Conservation (phyloP, 2,329 filamentous ascomycete species). For the Fusarium compactum region DNA sequence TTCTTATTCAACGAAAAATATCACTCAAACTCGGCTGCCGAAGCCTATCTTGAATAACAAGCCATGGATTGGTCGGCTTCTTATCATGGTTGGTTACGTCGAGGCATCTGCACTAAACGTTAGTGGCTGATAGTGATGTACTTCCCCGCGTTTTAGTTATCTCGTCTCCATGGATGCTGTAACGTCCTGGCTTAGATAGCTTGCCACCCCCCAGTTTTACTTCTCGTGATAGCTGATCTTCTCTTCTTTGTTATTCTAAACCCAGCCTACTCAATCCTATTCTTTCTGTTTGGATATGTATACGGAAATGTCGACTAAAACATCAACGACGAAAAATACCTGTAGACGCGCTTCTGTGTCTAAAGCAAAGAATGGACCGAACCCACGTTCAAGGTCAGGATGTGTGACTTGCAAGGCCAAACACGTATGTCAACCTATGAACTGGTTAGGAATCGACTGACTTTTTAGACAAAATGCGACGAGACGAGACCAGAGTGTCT, state of each 20-base stretch:
- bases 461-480: constrained; percentile 48
- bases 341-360: constrained; percentile 18
- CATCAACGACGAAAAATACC: constrained; percentile 12
- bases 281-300: too few relatives aligned
- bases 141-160: constrained; percentile 41
- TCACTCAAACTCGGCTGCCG: constrained; percentile 4
- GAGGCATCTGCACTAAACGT: constrained; percentile 4
- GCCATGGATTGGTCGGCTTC: not conserved
- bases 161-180: constrained; percentile 19
- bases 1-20: not conserved
- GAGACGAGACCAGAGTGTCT: constrained; percentile 48
- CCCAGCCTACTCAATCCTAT: not conserved
- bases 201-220: constrained; percentile 24
- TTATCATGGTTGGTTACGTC: constrained; percentile 29
- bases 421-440: constrained; percentile 24
- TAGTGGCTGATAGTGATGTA: constrained; percentile 41
- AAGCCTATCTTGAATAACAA: constrained; percentile 17
- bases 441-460: not conserved
- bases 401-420: constrained; percentile 51
- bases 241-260: constrained; percentile 1
- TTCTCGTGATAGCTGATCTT: constrained; percentile 12
- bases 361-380: constrained; percentile 32
- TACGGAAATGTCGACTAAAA: constrained; percentile 18
- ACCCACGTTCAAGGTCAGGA: constrained; percentile 48
- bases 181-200: constrained; percentile 8